Conservation (phyloP, 805 yeast species). For the Barnettozyma wickerhamii region DNA sequence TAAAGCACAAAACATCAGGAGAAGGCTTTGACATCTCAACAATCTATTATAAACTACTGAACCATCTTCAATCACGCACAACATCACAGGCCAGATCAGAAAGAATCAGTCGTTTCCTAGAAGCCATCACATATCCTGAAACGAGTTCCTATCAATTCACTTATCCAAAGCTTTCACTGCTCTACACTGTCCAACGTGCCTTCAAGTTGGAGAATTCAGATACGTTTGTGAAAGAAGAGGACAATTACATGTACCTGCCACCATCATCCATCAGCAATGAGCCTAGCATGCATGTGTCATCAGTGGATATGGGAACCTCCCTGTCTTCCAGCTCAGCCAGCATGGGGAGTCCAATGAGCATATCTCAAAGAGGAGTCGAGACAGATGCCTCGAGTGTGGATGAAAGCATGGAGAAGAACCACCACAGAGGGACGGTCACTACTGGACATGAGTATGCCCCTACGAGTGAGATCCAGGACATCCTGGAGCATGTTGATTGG, state of each 20-base stretch:
- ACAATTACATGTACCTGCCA: too few relatives aligned
- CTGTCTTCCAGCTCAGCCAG: constrained; percentile 1
- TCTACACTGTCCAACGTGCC: too few relatives aligned
- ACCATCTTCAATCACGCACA: neutral
- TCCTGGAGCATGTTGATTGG: constrained; percentile 31
- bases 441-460: too few relatives aligned
- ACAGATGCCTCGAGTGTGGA: neutral
- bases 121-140: neutral
- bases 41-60: neutral
- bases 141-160: too few relatives aligned
- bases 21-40: neutral
- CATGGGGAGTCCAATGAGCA: neutral
- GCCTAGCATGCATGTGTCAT: neutral
- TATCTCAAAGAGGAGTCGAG: neutral
- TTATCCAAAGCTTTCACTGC: too few relatives aligned
- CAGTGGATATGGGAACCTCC: constrained; percentile 4
- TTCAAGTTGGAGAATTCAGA: too few relatives aligned
- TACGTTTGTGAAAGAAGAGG: too few relatives aligned
- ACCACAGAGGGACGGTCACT: too few relatives aligned
- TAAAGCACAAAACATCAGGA: neutral
- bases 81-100: neutral
- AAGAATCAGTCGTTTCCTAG: neutral
- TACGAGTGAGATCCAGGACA: constrained; percentile 25
- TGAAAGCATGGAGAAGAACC: constrained; percentile 1
- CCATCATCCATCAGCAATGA: neutral